Conservation (phyloP, 345 rosid genomes). For the Salix arbutifolia region DNA sequence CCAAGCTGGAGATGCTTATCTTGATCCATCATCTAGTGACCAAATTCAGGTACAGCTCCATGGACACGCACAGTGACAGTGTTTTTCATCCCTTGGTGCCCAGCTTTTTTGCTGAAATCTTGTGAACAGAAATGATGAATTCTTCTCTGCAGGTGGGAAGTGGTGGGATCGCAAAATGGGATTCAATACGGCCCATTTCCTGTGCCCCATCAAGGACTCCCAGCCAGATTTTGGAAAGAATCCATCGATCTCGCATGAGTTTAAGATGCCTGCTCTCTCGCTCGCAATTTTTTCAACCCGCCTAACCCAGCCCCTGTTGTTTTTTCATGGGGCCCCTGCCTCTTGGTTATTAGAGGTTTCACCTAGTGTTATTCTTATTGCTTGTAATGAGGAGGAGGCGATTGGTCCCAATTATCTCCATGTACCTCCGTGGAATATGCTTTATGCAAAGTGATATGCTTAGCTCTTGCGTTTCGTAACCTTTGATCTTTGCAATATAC, state of each 20-base stretch:
- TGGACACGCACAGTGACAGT: not conserved
- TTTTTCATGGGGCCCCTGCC: conserved; percentile 13
- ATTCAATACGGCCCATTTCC: conserved; percentile 86
- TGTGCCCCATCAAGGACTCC: conserved; percentile 72
- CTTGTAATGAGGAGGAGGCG: not conserved
- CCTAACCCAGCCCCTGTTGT: conserved; percentile 5
- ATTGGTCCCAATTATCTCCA: not conserved
- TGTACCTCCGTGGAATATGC: not conserved
- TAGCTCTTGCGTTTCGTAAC: not conserved
- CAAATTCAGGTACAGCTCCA: conserved; percentile 49
- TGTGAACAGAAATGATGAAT: not conserved
- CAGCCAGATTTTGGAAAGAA: conserved; percentile 55
- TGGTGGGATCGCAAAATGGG: conserved; percentile 55
- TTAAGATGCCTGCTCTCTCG: not conserved
- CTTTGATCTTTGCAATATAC: not conserved
- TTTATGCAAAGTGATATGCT: not conserved
- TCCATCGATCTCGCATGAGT: conserved; percentile 12
- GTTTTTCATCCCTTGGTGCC: not conserved
- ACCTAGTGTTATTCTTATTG: not conserved
- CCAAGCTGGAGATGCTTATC: conserved; percentile 79
- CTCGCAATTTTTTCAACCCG: not conserved
- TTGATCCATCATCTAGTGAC: conserved; percentile 72
- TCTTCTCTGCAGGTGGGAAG: conserved; percentile 60
- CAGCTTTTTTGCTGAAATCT: not conserved
- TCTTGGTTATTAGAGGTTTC: not conserved